Evolutionary conservation across 192 early-diverging fungal species (phyloP).

Genomic region (Rhizoclosmatium globosum): DNA sequence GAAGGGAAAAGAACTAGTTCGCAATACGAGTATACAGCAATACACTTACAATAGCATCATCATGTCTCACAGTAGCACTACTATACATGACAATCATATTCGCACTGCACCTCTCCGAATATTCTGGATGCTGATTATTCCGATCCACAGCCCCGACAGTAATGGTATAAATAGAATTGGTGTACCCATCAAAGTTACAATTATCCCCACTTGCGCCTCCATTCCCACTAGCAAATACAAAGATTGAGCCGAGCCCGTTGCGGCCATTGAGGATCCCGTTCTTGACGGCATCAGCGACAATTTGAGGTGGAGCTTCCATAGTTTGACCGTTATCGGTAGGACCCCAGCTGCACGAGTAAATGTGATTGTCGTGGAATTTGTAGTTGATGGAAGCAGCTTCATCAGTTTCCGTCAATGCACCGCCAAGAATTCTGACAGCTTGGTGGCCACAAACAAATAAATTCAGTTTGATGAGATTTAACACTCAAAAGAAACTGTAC

Average conservation of each 20-base stretch:
- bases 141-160: constrained; percentile 90
- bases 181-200: constrained; percentile 95
- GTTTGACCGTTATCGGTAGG: constrained; percentile 88
- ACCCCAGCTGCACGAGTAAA: constrained; percentile 98
- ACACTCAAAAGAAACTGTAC: constrained; percentile 48
- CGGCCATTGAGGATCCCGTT: constrained; percentile 90
- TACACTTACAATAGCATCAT: constrained; percentile 74
- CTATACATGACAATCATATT: constrained; percentile 90
- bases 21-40: neutral
- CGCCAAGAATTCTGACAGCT: constrained; percentile 89
- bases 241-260: constrained; percentile 85
- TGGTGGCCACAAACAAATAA: constrained; percentile 4
- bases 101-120: constrained; percentile 89
- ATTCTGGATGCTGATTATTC: constrained; percentile 77
- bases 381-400: constrained; percentile 93
- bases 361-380: constrained; percentile 86
- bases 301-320: constrained; percentile 82
- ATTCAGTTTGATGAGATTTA: neutral
- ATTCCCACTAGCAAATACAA: constrained; percentile 95
- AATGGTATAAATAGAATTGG: constrained; percentile 95
- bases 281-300: constrained; percentile 84
- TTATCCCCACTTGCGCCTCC: constrained; percentile 84
- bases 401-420: constrained; percentile 88
- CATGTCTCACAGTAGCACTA: constrained; percentile 62
- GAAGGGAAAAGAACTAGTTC: neutral